phyloP scores from a whole-genome alignment of 805 yeast genomes.

The Candida dajiaensis region DNA sequence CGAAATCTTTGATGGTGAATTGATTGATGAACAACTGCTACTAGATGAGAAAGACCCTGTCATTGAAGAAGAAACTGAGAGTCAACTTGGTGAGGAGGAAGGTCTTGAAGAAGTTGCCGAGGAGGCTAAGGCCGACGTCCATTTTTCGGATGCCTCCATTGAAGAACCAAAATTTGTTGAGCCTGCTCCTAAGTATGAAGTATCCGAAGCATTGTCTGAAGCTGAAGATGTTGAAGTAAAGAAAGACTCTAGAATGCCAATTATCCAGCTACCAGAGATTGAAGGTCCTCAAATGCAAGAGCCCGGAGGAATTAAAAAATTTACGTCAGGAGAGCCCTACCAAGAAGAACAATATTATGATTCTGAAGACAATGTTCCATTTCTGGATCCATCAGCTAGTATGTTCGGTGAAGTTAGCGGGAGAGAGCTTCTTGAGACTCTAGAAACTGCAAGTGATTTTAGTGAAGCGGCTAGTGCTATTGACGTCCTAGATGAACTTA shows the following conservation, averaged over 20 bases:
- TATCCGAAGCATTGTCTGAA: background rate
- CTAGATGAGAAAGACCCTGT: background rate
- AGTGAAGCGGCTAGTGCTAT: background rate
- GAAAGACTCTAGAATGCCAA: no score
- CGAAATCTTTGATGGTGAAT: background rate
- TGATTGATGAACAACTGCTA: background rate
- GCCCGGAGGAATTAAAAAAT: background rate
- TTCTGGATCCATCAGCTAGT: constrained; percentile 20
- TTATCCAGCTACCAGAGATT: background rate
- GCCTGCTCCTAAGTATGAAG: background rate
- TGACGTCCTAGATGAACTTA: background rate
- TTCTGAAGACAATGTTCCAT: constrained; percentile 20
- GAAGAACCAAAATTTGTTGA: background rate
- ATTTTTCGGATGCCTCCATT: background rate
- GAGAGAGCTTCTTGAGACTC: constrained; percentile 5
- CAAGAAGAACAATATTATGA: constrained; percentile 16
- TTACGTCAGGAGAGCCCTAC: background rate
- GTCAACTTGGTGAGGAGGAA: background rate
- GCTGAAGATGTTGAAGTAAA: background rate
- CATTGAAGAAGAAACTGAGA: background rate
- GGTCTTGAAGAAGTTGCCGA: background rate
- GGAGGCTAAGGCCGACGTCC: background rate
- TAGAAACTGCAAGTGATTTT: background rate
- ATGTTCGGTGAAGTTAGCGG: constrained; percentile 18
- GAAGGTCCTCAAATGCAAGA: background rate